A percentile compares a stretch with the other conserved stretches of the same genome.
These are phyloP conservation scores for Beauveria scarabaeidicola DNA, from an alignment of 2,329 filamentous ascomycete genomes.

Conservation along the genomic window DNA sequence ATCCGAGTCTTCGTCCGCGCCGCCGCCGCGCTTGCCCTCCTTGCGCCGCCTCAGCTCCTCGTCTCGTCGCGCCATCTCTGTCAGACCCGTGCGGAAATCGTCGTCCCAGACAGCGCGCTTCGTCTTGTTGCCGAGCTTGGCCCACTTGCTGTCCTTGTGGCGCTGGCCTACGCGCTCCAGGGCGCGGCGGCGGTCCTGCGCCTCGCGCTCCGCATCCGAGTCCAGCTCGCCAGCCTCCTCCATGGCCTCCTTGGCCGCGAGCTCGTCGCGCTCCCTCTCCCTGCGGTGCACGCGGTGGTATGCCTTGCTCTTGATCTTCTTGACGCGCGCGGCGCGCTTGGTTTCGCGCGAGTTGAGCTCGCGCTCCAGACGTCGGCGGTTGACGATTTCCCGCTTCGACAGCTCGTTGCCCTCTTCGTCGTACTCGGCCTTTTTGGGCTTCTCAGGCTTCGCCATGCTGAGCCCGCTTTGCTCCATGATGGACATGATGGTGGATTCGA, in stretches of 20 bases:
- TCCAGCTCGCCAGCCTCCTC: conserved; percentile 51
- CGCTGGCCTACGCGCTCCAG: conserved; percentile 78
- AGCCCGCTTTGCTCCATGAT: conserved; percentile 89
- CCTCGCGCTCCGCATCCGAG: conserved; percentile 58
- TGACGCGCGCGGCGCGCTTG: conserved; percentile 81
- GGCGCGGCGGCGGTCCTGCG: conserved; percentile 64
- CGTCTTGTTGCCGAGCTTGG: conserved; percentile 70
- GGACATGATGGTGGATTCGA: conserved; percentile 76
- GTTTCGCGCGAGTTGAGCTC: conserved; percentile 86
- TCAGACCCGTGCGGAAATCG: conserved; percentile 67
- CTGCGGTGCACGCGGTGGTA: conserved; percentile 89
- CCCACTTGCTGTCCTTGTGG: conserved; percentile 87
- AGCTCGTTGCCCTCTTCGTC: conserved; percentile 65
- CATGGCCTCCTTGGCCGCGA: conserved; percentile 42
- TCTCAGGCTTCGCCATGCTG: conserved; percentile 36
- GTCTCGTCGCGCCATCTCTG: conserved; percentile 72
- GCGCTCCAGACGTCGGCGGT: conserved; percentile 68
- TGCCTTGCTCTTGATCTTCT: conserved; percentile 97
- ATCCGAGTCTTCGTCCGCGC: conserved; percentile 42
- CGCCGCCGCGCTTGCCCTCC: conserved; percentile 53
- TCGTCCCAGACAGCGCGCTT: conserved; percentile 84
- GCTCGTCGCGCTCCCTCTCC: conserved; percentile 48
- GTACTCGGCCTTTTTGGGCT: conserved; percentile 51
- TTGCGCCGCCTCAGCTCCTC: conserved; percentile 75
- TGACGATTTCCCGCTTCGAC: conserved; percentile 60